These are phyloP conservation scores for Microbotryum intermedium DNA, from an alignment of 1,284 basidiomycete genomes.

Conservation along the genomic window DNA sequence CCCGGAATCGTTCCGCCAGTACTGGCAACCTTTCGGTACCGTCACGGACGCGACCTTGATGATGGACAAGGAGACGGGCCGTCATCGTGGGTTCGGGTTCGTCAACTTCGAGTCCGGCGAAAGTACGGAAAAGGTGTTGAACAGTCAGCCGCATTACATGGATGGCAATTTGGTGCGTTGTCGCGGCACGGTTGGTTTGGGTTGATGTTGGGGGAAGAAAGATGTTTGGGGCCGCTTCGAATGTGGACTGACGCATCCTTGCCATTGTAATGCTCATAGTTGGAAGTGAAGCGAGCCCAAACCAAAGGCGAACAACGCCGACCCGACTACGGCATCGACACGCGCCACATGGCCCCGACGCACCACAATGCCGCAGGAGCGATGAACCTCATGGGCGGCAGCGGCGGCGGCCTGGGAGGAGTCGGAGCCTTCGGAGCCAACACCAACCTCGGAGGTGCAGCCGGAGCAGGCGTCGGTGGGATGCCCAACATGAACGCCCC, in stretches of 20 bases:
- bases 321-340: conserved; percentile 23
- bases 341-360: conserved; percentile 3
- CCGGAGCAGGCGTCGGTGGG: conserved; percentile 36
- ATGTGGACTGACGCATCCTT: neutral
- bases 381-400: conserved; percentile 51
- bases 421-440: conserved; percentile 36
- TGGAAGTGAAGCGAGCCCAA: conserved; percentile 31
- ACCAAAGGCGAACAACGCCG: conserved; percentile 19
- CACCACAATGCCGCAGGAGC: neutral
- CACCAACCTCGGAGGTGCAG: conserved; percentile 41
- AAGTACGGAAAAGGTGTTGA: conserved; percentile 57
- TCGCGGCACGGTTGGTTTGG: neutral
- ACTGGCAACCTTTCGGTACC: conserved; percentile 79
- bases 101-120: conserved; percentile 83
- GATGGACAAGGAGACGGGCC: conserved; percentile 91
- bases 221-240: too few species aligned
- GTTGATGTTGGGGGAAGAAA: too few species aligned
- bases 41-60: conserved; percentile 97
- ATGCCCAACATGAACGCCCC: conserved; percentile 7
- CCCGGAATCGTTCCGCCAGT: conserved; percentile 82
- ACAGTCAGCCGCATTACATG: conserved; percentile 36
- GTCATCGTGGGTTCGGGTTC: conserved; percentile 97
- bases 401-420: conserved; percentile 41
- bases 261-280: conserved; percentile 2
- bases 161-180: conserved; percentile 37